Evolutionary conservation across 805 yeast genomes (phyloP).

Genomic region (Kodamaea kakaduensis): DNA sequence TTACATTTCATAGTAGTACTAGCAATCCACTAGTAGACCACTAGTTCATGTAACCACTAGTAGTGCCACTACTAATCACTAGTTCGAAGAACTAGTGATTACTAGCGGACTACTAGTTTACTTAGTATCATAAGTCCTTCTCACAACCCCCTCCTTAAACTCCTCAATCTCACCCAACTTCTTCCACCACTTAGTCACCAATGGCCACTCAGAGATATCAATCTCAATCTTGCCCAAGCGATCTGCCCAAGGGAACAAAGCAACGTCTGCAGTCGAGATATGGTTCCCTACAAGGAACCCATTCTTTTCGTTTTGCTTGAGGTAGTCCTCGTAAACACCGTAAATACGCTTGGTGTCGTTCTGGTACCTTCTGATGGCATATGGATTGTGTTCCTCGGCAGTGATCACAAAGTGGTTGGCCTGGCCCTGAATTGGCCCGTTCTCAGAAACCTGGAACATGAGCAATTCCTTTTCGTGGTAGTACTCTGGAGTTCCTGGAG

Average conservation of each 20-base stretch:
- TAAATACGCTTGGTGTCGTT: slow-evolving; percentile 51
- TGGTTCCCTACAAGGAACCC: slow-evolving; percentile 56
- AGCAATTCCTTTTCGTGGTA: slow-evolving; percentile 53
- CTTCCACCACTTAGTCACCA: slow-evolving; percentile 38
- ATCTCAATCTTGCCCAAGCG: slow-evolving; percentile 17
- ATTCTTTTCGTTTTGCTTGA: slow-evolving; percentile 39
- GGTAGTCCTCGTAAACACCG: slow-evolving; percentile 50
- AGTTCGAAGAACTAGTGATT: too few relatives aligned
- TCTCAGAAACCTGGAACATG: slow-evolving; percentile 52
- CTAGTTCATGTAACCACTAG: too few relatives aligned
- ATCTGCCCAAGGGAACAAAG: slow-evolving; percentile 44
- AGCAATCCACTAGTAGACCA: too few relatives aligned
- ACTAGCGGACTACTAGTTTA: too few relatives aligned
- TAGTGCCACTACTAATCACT: too few relatives aligned
- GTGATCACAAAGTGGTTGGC: slow-evolving; percentile 43
- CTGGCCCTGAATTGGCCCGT: slow-evolving; percentile 65
- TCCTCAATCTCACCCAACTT: slow-evolving; percentile 30
- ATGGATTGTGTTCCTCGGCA: slow-evolving; percentile 51
- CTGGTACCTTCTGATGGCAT: slow-evolving; percentile 49
- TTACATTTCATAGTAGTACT: too few relatives aligned
- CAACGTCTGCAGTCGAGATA: slow-evolving; percentile 56
- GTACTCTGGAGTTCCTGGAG: slow-evolving; percentile 36
- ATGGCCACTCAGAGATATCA: slow-evolving; percentile 37
- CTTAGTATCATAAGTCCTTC: too few relatives aligned
- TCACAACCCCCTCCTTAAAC: slow-evolving; percentile 22